phyloP scores from a whole-genome alignment of 164 flowering plant genomes.

The Buxus sempervirens region DNA sequence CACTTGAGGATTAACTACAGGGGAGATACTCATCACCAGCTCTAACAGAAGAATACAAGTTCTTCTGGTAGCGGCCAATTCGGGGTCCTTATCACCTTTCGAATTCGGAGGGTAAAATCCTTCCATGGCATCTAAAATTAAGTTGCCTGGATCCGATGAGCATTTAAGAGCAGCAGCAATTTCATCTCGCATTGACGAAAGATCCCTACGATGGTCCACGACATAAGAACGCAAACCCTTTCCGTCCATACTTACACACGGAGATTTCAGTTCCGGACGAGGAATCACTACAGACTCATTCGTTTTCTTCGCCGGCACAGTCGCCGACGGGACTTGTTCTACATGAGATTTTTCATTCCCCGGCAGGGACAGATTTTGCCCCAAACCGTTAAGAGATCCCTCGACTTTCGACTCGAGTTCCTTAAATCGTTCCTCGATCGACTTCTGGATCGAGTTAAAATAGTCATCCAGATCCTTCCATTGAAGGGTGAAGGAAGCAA shows the following conservation, averaged over 20 bases:
- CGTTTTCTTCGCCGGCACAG: background rate
- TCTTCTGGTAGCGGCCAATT: conserved; percentile 24
- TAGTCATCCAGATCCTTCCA: conserved; percentile 68
- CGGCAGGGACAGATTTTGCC: background rate
- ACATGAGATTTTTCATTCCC: background rate
- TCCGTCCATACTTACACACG: conserved; percentile 57
- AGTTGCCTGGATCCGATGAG: conserved; percentile 44
- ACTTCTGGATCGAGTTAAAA: conserved; percentile 42
- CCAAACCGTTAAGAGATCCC: background rate
- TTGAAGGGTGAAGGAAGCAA: conserved; percentile 41
- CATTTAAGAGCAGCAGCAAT: conserved; percentile 36
- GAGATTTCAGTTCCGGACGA: conserved; percentile 37
- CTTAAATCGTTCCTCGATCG: conserved; percentile 21
- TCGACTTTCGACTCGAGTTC: conserved; percentile 19
- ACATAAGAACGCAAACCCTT: conserved; percentile 42
- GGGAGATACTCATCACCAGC: conserved; percentile 22
- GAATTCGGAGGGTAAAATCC: conserved; percentile 27
- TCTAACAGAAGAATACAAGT: conserved; percentile 50
- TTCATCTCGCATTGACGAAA: conserved; percentile 28
- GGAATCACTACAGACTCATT: background rate
- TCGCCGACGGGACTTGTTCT: background rate
- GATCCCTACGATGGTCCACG: conserved; percentile 25
- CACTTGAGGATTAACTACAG: conserved; percentile 18
- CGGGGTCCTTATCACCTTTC: conserved; percentile 19
- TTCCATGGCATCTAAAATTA: conserved; percentile 57